Conservation (phyloP, 805 yeast genomes). For the Candida hispaniensis region DNA sequence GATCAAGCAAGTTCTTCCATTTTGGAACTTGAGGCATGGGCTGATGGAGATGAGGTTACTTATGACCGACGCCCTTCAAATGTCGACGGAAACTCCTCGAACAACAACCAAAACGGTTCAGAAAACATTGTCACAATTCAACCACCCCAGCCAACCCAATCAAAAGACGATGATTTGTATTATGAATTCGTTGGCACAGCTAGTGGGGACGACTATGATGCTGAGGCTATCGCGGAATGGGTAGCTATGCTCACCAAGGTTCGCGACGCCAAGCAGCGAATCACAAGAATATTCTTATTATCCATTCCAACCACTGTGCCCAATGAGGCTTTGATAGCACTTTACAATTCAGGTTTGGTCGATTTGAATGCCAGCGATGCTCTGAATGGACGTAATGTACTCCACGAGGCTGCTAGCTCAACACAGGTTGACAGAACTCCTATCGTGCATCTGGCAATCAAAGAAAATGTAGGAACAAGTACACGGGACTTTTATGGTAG, state of each 20-base stretch:
- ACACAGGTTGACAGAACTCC: constrained; percentile 23
- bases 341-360: constrained; percentile 40
- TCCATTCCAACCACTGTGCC: constrained; percentile 57
- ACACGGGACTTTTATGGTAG: constrained; percentile 43
- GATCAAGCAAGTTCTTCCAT: constrained; percentile 46
- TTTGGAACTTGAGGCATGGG: constrained; percentile 63
- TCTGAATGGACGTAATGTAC: constrained; percentile 55
- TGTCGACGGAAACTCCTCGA: neutral
- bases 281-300: constrained; percentile 64
- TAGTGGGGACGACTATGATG: constrained; percentile 21
- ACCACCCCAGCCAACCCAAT: neutral
- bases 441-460: constrained; percentile 27
- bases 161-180: constrained; percentile 47
- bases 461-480: constrained; percentile 25
- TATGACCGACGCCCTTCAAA: constrained; percentile 17
- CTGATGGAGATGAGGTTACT: constrained; percentile 38
- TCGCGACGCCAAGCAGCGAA: constrained; percentile 34
- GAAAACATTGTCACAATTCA: too few relatives aligned
- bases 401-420: constrained; percentile 49
- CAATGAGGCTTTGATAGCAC: constrained; percentile 45
- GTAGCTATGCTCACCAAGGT: constrained; percentile 34
- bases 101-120: too few relatives aligned
- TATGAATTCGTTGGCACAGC: constrained; percentile 47
- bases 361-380: constrained; percentile 61
- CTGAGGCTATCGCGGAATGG: constrained; percentile 37